These are phyloP conservation scores for Endocladia muricata DNA, from an alignment of 31 red algal species.

Conservation along the genomic window DNA sequence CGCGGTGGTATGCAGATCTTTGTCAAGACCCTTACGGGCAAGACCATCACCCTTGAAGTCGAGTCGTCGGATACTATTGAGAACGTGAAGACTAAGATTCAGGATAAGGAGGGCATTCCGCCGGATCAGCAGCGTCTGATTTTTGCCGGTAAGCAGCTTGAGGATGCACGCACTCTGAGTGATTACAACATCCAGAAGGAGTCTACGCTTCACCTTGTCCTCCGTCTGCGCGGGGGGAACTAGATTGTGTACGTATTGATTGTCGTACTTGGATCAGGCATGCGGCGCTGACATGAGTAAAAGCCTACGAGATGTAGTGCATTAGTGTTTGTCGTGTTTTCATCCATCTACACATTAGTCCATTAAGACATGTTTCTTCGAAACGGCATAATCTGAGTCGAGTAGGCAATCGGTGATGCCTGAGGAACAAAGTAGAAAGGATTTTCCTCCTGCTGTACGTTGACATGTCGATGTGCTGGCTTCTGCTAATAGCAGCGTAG, in stretches of 20 bases:
- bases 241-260: constrained; percentile 95
- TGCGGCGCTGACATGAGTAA: too few relatives aligned
- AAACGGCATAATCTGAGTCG: too few relatives aligned
- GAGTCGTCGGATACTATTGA: constrained; percentile 98
- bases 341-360: too few relatives aligned
- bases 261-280: too few relatives aligned
- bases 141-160: constrained; percentile 98
- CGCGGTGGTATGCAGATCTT: constrained; percentile 81
- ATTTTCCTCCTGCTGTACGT: too few relatives aligned
- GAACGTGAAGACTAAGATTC: constrained; percentile 99
- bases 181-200: constrained; percentile 99
- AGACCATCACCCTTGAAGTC: constrained; percentile 92
- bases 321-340: too few relatives aligned
- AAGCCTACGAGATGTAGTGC: too few relatives aligned
- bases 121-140: constrained; percentile 99
- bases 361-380: too few relatives aligned
- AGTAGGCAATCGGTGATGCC: too few relatives aligned
- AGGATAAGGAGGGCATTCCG: constrained; percentile 99
- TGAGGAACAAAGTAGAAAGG: too few relatives aligned
- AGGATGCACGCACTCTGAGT: constrained; percentile 93
- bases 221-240: constrained; percentile 88
- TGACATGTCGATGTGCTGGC: too few relatives aligned
- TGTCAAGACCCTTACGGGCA: constrained; percentile 81
- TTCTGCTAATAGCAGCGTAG: too few relatives aligned
- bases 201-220: constrained; percentile 92